Evolutionary conservation across 805 yeast genomes (phyloP), one percentile per base, ranked within the genome.

Genomic region (Wickerhamiella occidentalis): DNA sequence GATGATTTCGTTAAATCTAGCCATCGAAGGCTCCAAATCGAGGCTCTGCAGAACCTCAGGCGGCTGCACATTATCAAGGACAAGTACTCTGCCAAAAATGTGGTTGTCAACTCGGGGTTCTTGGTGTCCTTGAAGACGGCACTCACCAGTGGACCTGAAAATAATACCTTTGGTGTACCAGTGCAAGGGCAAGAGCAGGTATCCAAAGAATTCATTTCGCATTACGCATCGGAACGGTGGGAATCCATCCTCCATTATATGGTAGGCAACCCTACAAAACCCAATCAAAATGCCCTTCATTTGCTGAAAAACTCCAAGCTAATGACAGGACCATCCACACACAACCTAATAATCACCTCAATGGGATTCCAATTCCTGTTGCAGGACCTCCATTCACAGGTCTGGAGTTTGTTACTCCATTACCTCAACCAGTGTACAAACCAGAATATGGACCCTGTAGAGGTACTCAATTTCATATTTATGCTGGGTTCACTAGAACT

Each of bases 181-280:
- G 74, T 78, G 48, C 75, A 75, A 18, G 68, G 73, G 35, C 70
- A 71, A 7, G 80, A 79, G 53, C 68, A 68, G 26, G 33, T 19
- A 6, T 35, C 44, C 33, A 82, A 83, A 3, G 74, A 72, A 33
- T 82, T 80, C 58, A 69, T 90, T 44, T 94, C 85, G 56, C 70
- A 71, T 36, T 88, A 86, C 65, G 94, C 96, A 12, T 75, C 86
- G 6, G 76, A 74, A 42, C 86, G 83, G 61, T 92, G 98, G 98
- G 99, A 92, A 62, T 78, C 85, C 6, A 90, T 92, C 56, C 70
- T 92, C 58, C 97, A 92, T 70, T 92, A 82, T 68, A 90, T 92
- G 97, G 99, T 92, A 40, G 84, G 85, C 47, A 67, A 80, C 42
- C 71, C 76, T 9, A 73, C 71, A 15, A 68, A 76, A 2, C 95